Percentiles rank a stretch among this genome's conserved stretches.
These are phyloP conservation scores for Podaxis rugospora DNA, from an alignment of 768 basidiomycete species.

Conservation along the genomic window DNA sequence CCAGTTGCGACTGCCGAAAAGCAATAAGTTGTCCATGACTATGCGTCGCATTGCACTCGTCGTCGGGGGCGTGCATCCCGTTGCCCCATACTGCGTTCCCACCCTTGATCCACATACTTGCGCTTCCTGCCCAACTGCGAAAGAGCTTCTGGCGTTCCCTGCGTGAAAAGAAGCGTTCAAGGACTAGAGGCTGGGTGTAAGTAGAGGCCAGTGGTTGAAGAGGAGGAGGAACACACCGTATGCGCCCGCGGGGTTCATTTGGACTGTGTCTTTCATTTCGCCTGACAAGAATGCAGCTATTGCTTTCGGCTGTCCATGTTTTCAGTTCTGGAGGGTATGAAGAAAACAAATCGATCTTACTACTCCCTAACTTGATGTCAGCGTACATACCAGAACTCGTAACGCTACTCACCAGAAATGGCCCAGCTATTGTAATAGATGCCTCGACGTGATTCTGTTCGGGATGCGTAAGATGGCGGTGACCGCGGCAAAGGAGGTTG, in stretches of 20 bases:
- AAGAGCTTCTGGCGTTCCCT: slow-evolving; percentile 87
- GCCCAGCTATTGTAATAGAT: slow-evolving; percentile 80
- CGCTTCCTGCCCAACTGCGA: slow-evolving; percentile 92
- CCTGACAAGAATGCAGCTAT: slow-evolving; percentile 95
- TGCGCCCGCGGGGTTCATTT: slow-evolving; percentile 76
- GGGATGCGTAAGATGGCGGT: slow-evolving; percentile 1
- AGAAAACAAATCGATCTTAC: slow-evolving; percentile 29
- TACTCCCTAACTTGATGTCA: slow-evolving; percentile 50
- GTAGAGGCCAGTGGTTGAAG: not conserved
- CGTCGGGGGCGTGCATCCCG: slow-evolving; percentile 73
- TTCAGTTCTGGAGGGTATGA: not conserved
- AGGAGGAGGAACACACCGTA: slow-evolving; percentile 45
- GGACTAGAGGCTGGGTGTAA: slow-evolving; percentile 37
- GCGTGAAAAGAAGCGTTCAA: slow-evolving; percentile 87
- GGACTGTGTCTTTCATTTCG: slow-evolving; percentile 92
- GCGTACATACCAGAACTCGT: not conserved
- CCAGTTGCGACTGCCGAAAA: slow-evolving; percentile 47
- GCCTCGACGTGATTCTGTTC: slow-evolving; percentile 78
- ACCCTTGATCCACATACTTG: slow-evolving; percentile 94
- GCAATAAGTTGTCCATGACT: slow-evolving; percentile 82
- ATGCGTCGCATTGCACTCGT: slow-evolving; percentile 44
- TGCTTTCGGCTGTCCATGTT: slow-evolving; percentile 70
- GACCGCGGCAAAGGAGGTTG: not conserved
- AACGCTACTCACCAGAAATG: slow-evolving; percentile 61
- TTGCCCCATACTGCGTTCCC: slow-evolving; percentile 86